Evolutionary conservation across 2,329 filamentous ascomycete species (phyloP), one percentile per base, ranked within the genome.

Genomic region (Cordyceps javanica): DNA sequence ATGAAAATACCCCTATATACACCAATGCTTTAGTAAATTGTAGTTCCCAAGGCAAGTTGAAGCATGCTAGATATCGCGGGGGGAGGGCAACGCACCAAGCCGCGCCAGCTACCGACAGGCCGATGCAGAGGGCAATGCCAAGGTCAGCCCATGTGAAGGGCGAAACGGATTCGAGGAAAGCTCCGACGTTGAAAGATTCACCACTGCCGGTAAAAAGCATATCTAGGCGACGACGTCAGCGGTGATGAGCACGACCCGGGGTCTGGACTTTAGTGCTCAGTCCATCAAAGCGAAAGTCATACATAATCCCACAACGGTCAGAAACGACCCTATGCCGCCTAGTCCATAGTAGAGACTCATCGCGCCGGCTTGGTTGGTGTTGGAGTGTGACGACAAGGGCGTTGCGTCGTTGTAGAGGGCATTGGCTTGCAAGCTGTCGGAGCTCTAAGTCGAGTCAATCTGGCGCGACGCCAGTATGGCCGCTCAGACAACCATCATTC

Each of bases 171-270:
- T 96, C 91, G 74, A 99, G 86, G 73, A 97, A 97, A 72, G 87
- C 87, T 73, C 95, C 95, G 73, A 97, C 90, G 77, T 99, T 96
- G 78, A 99, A 99, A 60, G 88, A 81, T 81, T 99, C 93, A 71
- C 95, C 94, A 73, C 90, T 91, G 70, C 91, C 91, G 69, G 94
- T 95, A 72, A 99, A 97, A 72, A 99, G 90, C 91, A 99, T 95
- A 77, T 99, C 94, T 99, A 44, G 34, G 48, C 16, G 41, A 54
- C 42, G 28, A 55, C 42, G 57, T 58, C 57, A 58, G 57, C 57
- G 36, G 38, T 28, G 55, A 49, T 32, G 16, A 58, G 36, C 34
- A 28, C 23, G 44, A 44, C 26, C 21, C 25, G n/a, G 36, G 19
- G 34, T 14, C 23, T 32, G 14, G 28, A 3, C 8, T 39, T 6